Evolutionary conservation across 805 yeast genomes (phyloP).

Genomic region (Tetrapisispora nanseiensis): DNA sequence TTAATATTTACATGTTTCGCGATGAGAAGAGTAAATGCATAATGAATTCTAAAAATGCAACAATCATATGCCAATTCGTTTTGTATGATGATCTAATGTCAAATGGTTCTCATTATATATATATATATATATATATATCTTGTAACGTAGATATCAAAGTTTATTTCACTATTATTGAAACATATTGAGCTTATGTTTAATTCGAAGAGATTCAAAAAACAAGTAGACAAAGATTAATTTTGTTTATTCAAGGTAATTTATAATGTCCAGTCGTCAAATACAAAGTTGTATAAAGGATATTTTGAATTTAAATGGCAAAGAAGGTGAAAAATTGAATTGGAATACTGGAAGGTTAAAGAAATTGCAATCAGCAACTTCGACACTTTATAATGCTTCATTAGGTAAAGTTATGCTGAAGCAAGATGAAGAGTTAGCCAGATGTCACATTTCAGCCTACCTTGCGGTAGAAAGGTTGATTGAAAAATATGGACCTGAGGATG

Average conservation of each 20-base stretch:
- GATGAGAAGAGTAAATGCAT: not conserved
- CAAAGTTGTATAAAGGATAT: constrained; percentile 23
- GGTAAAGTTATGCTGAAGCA: constrained; percentile 42
- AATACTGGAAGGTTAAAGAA: constrained; percentile 20
- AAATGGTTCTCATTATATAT: too few relatives aligned
- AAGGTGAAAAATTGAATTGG: constrained; percentile 18
- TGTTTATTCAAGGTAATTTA: too few relatives aligned
- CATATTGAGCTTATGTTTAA: too few relatives aligned
- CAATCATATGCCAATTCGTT: too few relatives aligned
- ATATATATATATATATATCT: too few relatives aligned
- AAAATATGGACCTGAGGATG: constrained; percentile 17
- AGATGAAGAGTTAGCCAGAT: constrained; percentile 53
- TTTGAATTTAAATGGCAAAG: constrained; percentile 13
- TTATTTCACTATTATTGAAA: too few relatives aligned
- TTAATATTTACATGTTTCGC: not conserved
- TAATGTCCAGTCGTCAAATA: constrained; percentile 24
- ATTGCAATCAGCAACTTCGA: constrained; percentile 21
- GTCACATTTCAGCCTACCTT: constrained; percentile 56
- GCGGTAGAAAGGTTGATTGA: constrained; percentile 43
- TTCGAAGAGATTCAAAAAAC: too few relatives aligned
- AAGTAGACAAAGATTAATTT: too few relatives aligned
- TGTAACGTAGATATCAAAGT: too few relatives aligned
- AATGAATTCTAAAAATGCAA: too few relatives aligned
- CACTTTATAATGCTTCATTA: constrained; percentile 42
- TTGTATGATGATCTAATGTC: not conserved